Evolutionary conservation across 148 eudicot genomes (phyloP).

Genomic region (Diospyros kaki): DNA sequence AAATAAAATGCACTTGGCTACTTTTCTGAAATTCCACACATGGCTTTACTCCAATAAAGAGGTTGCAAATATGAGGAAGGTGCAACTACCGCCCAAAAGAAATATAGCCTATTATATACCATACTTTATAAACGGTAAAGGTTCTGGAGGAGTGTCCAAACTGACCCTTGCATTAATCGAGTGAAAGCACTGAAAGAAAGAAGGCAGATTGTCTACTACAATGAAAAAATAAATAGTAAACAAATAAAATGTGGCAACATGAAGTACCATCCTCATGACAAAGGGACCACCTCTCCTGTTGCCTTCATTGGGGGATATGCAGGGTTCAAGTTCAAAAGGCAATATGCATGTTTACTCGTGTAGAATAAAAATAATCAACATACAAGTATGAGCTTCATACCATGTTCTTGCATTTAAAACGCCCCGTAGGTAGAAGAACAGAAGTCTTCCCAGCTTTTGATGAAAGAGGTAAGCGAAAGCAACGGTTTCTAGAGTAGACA

Average conservation of each 20-base stretch:
- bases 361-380: not conserved
- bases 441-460: slow-evolving; percentile 95
- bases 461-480: slow-evolving; percentile 84
- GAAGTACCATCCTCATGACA: not conserved
- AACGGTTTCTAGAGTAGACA: slow-evolving; percentile 95
- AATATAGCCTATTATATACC: not conserved
- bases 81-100: not conserved
- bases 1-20: not conserved
- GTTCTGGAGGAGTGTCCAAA: not conserved
- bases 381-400: slow-evolving; percentile 30
- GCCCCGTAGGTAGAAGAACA: slow-evolving; percentile 81
- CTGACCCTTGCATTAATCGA: not conserved
- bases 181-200: not conserved
- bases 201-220: not conserved
- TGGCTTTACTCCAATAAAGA: not conserved
- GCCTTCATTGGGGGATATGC: not conserved
- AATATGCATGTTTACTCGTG: not conserved
- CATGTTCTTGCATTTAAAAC: slow-evolving; percentile 82
- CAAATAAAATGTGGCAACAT: not conserved
- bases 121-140: not conserved
- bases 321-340: slow-evolving; percentile 4
- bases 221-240: not conserved
- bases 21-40: not conserved
- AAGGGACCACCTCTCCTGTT: not conserved
- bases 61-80: not conserved